Percentiles rank a stretch among this genome's conserved stretches.
Evolutionary conservation across 176 grass and related monocot genomes (phyloP).

Genomic region (Puccinellia tenuiflora): DNA sequence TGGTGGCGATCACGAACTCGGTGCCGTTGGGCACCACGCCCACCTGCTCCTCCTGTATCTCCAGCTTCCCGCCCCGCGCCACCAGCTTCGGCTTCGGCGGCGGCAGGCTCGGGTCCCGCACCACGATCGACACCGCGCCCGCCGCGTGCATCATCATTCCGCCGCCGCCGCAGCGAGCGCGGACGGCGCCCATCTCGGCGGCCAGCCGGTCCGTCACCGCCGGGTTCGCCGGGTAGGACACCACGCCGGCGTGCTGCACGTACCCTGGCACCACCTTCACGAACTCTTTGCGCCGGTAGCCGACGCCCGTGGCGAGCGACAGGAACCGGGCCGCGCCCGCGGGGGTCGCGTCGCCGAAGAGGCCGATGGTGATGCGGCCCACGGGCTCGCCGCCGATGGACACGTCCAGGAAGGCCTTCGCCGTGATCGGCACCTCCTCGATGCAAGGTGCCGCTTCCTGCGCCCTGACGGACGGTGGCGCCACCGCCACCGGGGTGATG

Average conservation of each 20-base stretch:
- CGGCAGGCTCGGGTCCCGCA: conserved; percentile 66
- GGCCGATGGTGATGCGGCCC: conserved; percentile 65
- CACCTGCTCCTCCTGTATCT: conserved; percentile 61
- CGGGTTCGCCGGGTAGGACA: conserved; percentile 35
- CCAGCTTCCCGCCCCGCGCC: conserved; percentile 61
- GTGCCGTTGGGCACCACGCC: conserved; percentile 67
- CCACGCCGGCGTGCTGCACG: conserved; percentile 80
- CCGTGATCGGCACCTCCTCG: conserved; percentile 22
- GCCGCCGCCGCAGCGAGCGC: conserved; percentile 28
- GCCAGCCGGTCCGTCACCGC: conserved; percentile 35
- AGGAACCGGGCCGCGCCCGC: conserved; percentile 61
- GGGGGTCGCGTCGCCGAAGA: conserved; percentile 48
- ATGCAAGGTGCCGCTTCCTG: conserved; percentile 16
- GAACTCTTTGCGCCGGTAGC: conserved; percentile 93
- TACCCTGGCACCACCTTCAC: conserved; percentile 72
- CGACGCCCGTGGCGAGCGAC: conserved; percentile 56
- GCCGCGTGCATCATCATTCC: conserved; percentile 25
- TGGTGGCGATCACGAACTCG: conserved; percentile 67
- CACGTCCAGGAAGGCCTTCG: conserved; percentile 73
- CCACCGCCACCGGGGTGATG: not conserved
- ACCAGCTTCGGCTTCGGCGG: conserved; percentile 86
- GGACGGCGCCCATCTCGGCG: conserved; percentile 46
- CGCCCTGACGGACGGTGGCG: not conserved
- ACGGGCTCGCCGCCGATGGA: conserved; percentile 80
- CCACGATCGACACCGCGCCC: conserved; percentile 63